A percentile compares a stretch with the other conserved stretches of the same genome.
phyloP scores from a whole-genome alignment of 192 early-diverging fungal genomes.

The Coemansia sp. region DNA sequence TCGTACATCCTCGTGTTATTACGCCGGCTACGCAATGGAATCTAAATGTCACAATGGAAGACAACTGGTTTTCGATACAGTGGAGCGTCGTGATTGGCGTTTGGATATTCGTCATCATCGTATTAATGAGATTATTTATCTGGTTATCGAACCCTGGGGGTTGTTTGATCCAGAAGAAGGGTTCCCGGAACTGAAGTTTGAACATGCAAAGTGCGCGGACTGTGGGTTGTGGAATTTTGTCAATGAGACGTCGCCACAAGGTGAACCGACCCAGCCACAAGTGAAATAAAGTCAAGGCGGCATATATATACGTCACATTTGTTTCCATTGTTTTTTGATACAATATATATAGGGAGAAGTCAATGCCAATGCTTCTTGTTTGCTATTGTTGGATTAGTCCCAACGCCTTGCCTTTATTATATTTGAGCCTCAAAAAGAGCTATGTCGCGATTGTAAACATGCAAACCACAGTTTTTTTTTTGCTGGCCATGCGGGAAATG shows the following conservation, averaged over 20 bases:
- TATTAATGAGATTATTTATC: constrained; percentile 74
- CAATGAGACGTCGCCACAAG: constrained; percentile 50
- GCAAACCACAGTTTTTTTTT: too few species aligned
- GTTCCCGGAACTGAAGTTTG: constrained; percentile 36
- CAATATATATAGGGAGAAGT: too few species aligned
- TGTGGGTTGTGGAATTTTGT: constrained; percentile 78
- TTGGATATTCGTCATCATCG: constrained; percentile 78
- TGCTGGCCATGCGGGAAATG: too few species aligned
- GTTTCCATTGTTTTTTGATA: too few species aligned
- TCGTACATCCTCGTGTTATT: constrained; percentile 63
- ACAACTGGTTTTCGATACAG: constrained; percentile 67
- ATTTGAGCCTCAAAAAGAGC: too few species aligned
- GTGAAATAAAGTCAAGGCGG: too few species aligned
- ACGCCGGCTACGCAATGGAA: constrained; percentile 74
- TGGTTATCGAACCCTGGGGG: constrained; percentile 55
- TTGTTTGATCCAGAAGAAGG: constrained; percentile 29
- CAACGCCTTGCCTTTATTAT: too few species aligned
- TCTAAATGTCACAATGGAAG: constrained; percentile 83
- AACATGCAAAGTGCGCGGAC: constrained; percentile 66
- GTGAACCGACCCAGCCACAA: not conserved
- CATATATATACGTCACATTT: too few species aligned
- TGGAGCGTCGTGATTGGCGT: constrained; percentile 63
- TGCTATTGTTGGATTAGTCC: too few species aligned
- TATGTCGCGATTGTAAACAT: too few species aligned
- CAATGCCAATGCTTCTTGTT: too few species aligned